Evolutionary conservation across 208 protist species (phyloP).

Genomic region (Acanthamoeba healyi): DNA sequence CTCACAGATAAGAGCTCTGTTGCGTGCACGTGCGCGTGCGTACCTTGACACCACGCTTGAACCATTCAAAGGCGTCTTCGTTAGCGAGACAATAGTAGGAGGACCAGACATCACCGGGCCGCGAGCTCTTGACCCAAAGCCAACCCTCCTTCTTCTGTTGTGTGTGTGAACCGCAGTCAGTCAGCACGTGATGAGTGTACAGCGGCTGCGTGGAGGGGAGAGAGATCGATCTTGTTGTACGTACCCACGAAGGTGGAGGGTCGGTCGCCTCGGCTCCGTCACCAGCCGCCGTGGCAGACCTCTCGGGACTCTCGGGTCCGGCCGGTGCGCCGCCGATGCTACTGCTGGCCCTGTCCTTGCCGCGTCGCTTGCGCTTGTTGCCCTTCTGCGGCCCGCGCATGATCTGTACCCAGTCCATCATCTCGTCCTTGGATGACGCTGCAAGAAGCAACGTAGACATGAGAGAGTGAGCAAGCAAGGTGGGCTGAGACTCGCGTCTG

Average conservation of each 20-base stretch:
- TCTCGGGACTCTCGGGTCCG: not conserved
- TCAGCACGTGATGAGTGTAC: not conserved
- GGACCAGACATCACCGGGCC: slow-evolving; percentile 32
- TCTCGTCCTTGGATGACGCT: slow-evolving; percentile 65
- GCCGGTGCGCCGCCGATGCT: not conserved
- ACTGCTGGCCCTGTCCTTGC: not conserved
- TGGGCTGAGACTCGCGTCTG: not conserved
- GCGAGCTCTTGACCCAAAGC: slow-evolving; percentile 45
- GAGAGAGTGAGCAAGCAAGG: not conserved
- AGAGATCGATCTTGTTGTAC: too few species aligned
- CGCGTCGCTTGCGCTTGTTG: not conserved
- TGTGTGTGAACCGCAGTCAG: not conserved
- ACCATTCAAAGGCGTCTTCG: slow-evolving; percentile 55
- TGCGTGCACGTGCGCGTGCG: not conserved
- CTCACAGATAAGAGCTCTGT: too few species aligned
- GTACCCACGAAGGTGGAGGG: slow-evolving; percentile 22
- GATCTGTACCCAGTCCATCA: slow-evolving; percentile 50
- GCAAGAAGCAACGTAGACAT: not conserved
- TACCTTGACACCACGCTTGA: slow-evolving; percentile 65
- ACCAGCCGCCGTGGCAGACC: not conserved
- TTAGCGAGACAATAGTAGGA: slow-evolving; percentile 43
- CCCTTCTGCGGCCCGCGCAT: not conserved
- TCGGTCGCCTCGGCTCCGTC: not conserved
- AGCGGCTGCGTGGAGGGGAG: not conserved
- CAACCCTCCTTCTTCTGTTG: slow-evolving; percentile 62